These are phyloP conservation scores for Elsinoe batatas DNA, from an alignment of 2,329 filamentous ascomycete genomes.

Conservation along the genomic window DNA sequence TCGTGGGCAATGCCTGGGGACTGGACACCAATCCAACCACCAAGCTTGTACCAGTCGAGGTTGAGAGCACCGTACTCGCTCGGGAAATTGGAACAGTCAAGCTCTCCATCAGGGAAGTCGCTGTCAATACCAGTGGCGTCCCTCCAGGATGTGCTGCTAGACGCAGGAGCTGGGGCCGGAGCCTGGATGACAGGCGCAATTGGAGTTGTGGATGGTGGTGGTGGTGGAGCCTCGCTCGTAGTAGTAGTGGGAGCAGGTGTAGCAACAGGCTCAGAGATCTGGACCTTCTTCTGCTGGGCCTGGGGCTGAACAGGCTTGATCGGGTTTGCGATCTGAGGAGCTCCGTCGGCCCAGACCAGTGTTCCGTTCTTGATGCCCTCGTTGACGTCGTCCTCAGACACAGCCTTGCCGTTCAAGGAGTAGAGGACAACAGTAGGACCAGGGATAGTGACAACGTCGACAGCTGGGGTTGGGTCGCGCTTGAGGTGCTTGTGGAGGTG, in stretches of 20 bases:
- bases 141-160: constrained; percentile 15
- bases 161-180: constrained; percentile 20
- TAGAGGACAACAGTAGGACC: constrained; percentile 61
- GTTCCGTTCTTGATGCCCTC: constrained; percentile 61
- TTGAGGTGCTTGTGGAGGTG: constrained; percentile 49
- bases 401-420: constrained; percentile 53
- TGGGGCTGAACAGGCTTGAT: constrained; percentile 20
- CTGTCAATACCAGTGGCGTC: constrained; percentile 47
- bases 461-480: constrained; percentile 38
- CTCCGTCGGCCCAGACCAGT: constrained; percentile 52
- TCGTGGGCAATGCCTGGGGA: constrained; percentile 19
- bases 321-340: constrained; percentile 21
- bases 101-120: constrained; percentile 64
- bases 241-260: constrained; percentile 23
- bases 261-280: constrained; percentile 16
- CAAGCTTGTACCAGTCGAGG: constrained; percentile 57
- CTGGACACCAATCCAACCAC: constrained; percentile 76
- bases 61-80: constrained; percentile 68
- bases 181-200: constrained; percentile 20
- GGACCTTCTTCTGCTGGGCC: constrained; percentile 19
- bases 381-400: constrained; percentile 57
- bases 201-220: constrained; percentile 25
- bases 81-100: constrained; percentile 66
- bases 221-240: constrained; percentile 21
- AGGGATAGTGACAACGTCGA: constrained; percentile 47